Evolutionary conservation across 345 rosid species (phyloP), one percentile per base, ranked within the genome.

Genomic region (Eucalyptus cloeziana): DNA sequence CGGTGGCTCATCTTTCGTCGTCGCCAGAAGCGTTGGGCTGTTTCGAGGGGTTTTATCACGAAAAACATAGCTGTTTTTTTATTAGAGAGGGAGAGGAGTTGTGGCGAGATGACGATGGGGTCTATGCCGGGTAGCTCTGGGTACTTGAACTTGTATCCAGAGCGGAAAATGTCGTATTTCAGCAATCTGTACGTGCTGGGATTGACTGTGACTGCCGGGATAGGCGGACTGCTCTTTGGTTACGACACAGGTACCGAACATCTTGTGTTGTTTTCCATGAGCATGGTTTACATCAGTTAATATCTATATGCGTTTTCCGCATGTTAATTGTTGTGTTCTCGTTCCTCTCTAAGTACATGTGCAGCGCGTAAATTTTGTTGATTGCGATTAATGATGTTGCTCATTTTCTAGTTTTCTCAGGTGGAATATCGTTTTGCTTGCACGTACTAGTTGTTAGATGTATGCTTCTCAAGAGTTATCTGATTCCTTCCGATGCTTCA

Each of bases 141-240:
- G 87, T 98, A 98, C 96, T 93, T 97, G 89, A 98, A 95, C 87
- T 86, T 92, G 94, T 97, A 93, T 86, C 99, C 99, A 5, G 99
- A 98, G 86, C 93, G 99, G 91, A 94, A 97, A 91, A 96, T 98
- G 97, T 91, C 97, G 5, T 94, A 94, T 90, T 97, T 98, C 89
- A 92, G 96, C 24, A 98, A 94, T 88, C 33, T 90, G 3, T 97
- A 92, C 86, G 95, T 98, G 87, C 88, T 98, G 3, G 87, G 96
- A 89, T 95, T 98, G 89, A 94, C 99, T 49, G 91, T 97, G 3
- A 89, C 94, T 86, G 96, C 99, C 11, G 99, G 99, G 58, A 98
- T 98, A 80, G 95, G 99, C 13, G 99, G 99, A n/a, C 90, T 97
- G 87, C 98, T 98, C 87, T 98, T 98, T 67, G 99, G 99, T 52